phyloP scores from a whole-genome alignment of 169 alveolate species.

The Haemoproteus tartakovskyi region DNA sequence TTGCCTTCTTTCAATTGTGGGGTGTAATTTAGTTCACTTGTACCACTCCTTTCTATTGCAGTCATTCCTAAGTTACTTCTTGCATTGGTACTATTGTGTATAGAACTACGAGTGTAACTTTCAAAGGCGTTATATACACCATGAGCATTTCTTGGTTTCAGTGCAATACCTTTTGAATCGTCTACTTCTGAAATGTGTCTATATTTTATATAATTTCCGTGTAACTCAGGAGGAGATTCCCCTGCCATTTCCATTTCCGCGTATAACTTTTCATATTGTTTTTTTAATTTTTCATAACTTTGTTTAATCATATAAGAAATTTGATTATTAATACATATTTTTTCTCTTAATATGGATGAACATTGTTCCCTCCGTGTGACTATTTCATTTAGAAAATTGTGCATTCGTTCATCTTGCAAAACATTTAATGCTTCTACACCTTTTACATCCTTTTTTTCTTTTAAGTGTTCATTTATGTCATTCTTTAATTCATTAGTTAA shows the following conservation, averaged over 20 bases:
- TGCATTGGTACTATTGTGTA: no score
- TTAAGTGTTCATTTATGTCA: no score
- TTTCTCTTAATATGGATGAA: constrained; percentile 70
- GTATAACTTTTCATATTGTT: constrained; percentile 70
- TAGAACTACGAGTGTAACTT: no score
- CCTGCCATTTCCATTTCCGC: constrained; percentile 78
- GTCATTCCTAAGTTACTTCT: no score
- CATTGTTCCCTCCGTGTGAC: constrained; percentile 68
- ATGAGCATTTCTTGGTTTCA: no score
- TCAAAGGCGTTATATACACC: no score
- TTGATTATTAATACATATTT: constrained; percentile 74
- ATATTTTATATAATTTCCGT: constrained; percentile 1
- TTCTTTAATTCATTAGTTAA: no score
- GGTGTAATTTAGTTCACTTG: no score
- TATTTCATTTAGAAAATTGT: constrained; percentile 21
- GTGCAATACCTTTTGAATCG: no score
- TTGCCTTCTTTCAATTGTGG: no score
- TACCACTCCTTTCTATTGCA: no score
- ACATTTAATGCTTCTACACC: not conserved
- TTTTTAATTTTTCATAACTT: constrained; percentile 74
- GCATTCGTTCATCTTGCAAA: constrained; percentile 11
- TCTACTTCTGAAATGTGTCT: not conserved
- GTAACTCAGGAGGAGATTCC: constrained; percentile 65
- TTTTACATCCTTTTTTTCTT: not conserved
- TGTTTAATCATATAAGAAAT: constrained; percentile 72